Evolutionary conservation across 2,329 filamentous ascomycete species (phyloP).

Genomic region (Hypoxylon sp.): DNA sequence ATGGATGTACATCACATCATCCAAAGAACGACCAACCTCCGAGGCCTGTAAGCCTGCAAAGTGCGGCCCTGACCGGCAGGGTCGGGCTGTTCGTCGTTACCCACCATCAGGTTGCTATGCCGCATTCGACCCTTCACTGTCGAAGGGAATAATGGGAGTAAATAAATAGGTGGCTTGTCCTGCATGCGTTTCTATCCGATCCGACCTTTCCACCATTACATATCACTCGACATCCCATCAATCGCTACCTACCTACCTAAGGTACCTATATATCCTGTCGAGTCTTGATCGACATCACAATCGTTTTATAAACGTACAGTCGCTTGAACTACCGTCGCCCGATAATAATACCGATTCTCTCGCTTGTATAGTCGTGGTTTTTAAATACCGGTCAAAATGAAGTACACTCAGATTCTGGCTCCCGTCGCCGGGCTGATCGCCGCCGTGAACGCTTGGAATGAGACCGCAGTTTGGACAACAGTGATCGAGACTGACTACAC

Average conservation of each 20-base stretch:
- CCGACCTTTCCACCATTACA: constrained; percentile 33
- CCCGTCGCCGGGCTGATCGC: constrained; percentile 51
- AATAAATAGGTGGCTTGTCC: constrained; percentile 43
- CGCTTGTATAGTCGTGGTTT: constrained; percentile 41
- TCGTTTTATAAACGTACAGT: constrained; percentile 43
- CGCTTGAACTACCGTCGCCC: constrained; percentile 41
- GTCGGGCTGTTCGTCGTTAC: constrained; percentile 41
- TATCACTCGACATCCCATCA: constrained; percentile 40
- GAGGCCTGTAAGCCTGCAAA: constrained; percentile 38
- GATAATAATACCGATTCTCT: constrained; percentile 38
- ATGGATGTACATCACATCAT: constrained; percentile 38
- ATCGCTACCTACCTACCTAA: constrained; percentile 33
- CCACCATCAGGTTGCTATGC: constrained; percentile 40
- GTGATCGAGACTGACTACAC: constrained; percentile 55
- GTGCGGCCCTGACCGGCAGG: constrained; percentile 39
- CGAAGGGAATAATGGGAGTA: constrained; percentile 25
- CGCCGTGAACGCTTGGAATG: constrained; percentile 46
- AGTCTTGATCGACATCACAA: constrained; percentile 41
- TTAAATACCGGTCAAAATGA: constrained; percentile 51
- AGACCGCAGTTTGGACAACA: constrained; percentile 52
- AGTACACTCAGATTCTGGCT: constrained; percentile 50
- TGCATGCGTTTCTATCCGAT: constrained; percentile 30
- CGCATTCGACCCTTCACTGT: constrained; percentile 19
- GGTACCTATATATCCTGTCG: constrained; percentile 23
- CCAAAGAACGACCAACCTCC: constrained; percentile 39